Percentiles rank a stretch among this genome's conserved stretches.
phyloP scores from a whole-genome alignment of 371 early-diverging fungal species.

The Mucor piriformis region DNA sequence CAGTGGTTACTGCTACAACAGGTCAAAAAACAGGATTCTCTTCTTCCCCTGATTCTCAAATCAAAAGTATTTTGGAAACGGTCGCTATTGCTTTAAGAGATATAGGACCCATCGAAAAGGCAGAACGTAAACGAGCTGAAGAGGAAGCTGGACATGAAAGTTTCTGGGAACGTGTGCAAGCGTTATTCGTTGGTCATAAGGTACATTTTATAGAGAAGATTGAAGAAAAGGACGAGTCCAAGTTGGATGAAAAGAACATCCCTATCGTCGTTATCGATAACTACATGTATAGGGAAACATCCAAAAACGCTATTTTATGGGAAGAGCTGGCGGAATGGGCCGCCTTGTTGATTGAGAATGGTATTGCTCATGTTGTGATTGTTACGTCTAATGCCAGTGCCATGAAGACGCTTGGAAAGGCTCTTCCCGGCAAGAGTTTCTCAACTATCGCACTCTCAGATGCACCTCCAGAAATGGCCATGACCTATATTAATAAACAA shows the following conservation, averaged over 20 bases:
- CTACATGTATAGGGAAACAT: constrained; percentile 75
- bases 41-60: constrained; percentile 62
- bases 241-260: constrained; percentile 41
- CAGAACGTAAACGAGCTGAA: constrained; percentile 8
- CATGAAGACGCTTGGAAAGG: constrained; percentile 71
- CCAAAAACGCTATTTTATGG: constrained; percentile 62
- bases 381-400: constrained; percentile 79
- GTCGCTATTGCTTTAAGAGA: constrained; percentile 61
- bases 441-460: constrained; percentile 73
- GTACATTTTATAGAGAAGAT: neutral
- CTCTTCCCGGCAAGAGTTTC: constrained; percentile 77
- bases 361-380: constrained; percentile 91
- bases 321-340: constrained; percentile 81
- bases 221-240: constrained; percentile 20
- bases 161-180: constrained; percentile 8
- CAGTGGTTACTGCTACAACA: constrained; percentile 80
- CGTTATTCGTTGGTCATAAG: constrained; percentile 2
- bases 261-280: constrained; percentile 92
- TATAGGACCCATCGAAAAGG: constrained; percentile 30
- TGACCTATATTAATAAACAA: constrained; percentile 64
- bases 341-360: constrained; percentile 71
- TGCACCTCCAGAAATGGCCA: constrained; percentile 67
- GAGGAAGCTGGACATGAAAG: constrained; percentile 11
- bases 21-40: constrained; percentile 82
- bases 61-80: constrained; percentile 63